phyloP scores from a whole-genome alignment of 768 basidiomycete genomes.

The Termitomyces sp. region DNA sequence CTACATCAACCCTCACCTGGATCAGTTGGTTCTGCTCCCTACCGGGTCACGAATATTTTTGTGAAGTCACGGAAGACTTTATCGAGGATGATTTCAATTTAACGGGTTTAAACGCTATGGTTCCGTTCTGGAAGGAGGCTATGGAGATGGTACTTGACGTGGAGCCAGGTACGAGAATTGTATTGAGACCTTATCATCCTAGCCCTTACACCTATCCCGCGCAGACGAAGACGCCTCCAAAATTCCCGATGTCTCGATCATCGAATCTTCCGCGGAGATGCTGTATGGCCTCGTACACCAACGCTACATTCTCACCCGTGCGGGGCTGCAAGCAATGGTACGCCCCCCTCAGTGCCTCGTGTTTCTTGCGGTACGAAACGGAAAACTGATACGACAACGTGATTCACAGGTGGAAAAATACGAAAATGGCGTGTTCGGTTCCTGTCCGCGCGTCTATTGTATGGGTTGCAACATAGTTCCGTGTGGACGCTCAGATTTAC shows the following conservation, averaged over 20 bases:
- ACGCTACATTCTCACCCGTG: constrained; percentile 93
- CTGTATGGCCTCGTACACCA: constrained; percentile 98
- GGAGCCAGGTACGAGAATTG: constrained; percentile 77
- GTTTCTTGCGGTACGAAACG: constrained; percentile 10
- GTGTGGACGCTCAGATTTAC: constrained; percentile 92
- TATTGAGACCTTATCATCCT: background rate
- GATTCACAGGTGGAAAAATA: constrained; percentile 86
- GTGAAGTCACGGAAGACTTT: constrained; percentile 97
- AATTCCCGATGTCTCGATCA: constrained; percentile 98
- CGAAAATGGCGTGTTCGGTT: constrained; percentile 86
- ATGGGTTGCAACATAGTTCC: constrained; percentile 86
- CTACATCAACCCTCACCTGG: constrained; percentile 91
- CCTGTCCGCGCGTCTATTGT: constrained; percentile 95
- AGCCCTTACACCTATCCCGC: constrained; percentile 4
- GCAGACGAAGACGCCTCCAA: constrained; percentile 89
- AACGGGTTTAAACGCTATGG: constrained; percentile 92
- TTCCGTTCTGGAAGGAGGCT: constrained; percentile 99
- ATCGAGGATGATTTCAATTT: constrained; percentile 99
- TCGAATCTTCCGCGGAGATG: constrained; percentile 96
- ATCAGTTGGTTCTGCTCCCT: constrained; percentile 96
- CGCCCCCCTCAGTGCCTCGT: constrained; percentile 25
- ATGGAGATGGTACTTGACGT: constrained; percentile 99
- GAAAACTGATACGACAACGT: constrained; percentile 12
- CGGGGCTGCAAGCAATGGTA: constrained; percentile 94
- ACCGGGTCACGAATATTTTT: constrained; percentile 96